These are phyloP conservation scores for Zymoseptoria brevis DNA, from an alignment of 2,329 filamentous ascomycete species.

Conservation along the genomic window DNA sequence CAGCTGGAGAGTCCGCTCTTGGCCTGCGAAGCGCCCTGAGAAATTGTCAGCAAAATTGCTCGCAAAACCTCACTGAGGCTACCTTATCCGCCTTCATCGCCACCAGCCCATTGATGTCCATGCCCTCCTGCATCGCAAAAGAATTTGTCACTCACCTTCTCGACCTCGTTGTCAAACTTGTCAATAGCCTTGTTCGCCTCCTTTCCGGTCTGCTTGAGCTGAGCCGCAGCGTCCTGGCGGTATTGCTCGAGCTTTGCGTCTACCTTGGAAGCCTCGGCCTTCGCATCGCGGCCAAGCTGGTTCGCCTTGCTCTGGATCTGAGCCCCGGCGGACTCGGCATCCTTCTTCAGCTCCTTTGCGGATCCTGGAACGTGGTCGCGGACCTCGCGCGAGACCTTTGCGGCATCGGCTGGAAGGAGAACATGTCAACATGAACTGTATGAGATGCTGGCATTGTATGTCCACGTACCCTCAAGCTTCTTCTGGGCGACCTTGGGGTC, in stretches of 20 bases:
- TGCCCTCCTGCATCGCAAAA: constrained; percentile 14
- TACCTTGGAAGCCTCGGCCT: constrained; percentile 36
- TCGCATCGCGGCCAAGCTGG: constrained; percentile 56
- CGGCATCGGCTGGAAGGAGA: constrained; percentile 59
- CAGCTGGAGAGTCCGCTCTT: constrained; percentile 78
- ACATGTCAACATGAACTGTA: neutral
- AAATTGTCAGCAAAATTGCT: constrained; percentile 8
- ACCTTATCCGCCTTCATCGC: constrained; percentile 3
- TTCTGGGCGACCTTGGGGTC: constrained; percentile 75
- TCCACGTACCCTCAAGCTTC: constrained; percentile 66
- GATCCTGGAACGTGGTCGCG: constrained; percentile 58
- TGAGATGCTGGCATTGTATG: neutral
- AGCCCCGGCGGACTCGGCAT: constrained; percentile 31
- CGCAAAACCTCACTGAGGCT: neutral
- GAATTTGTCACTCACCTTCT: constrained; percentile 19
- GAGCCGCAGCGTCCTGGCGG: constrained; percentile 42
- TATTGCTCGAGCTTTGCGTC: constrained; percentile 22
- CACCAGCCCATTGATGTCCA: constrained; percentile 11
- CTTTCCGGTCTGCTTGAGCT: constrained; percentile 53
- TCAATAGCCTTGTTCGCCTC: constrained; percentile 54
- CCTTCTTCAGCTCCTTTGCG: constrained; percentile 55
- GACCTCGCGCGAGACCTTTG: constrained; percentile 58
- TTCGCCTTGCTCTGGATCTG: constrained; percentile 54
- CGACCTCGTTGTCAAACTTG: constrained; percentile 74
- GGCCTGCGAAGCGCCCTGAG: constrained; percentile 63